Base-by-base conservation (phyloP, 176 grass and related monocot genomes). In the Neostapfia colusana region DNA sequence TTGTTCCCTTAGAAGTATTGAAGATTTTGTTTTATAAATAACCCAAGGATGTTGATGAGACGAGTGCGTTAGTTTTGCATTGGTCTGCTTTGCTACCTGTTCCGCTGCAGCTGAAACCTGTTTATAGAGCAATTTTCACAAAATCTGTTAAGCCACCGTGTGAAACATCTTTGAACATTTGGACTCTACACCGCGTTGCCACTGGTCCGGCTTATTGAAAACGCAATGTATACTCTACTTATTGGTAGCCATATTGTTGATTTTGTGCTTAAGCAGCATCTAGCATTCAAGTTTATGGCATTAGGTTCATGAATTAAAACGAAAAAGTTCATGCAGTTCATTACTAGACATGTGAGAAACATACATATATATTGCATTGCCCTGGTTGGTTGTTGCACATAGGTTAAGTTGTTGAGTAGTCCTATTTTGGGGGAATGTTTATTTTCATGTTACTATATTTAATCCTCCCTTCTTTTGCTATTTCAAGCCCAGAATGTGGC, bases 271-370 rank as follows among this genome's bases (percentile, higher is more conserved):
- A 62, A 62, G 59, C 25, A 55, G 0, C 8, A 44, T 35, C 68
- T 31, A 51, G 26, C n/a, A n/a, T n/a, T n/a, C n/a, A n/a, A n/a
- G n/a, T n/a, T n/a, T n/a, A n/a, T n/a, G n/a, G n/a, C n/a, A n/a
- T n/a, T n/a, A n/a, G n/a, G 44, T n/a, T 28, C 17, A n/a, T 69
- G 43, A 10, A 45, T 2, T 4, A 40, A 15, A n/a, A 16, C n/a
- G 26, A 8, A 21, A 67, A 69, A 31, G 10, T 38, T 10, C 7
- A 38, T 35, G 2, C 53, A 14, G 6, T 80, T 45, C 4, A 21
- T 40, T 43, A 59, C 16, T 73, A 45, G 18, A 44, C 80, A 54
- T 42, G 25, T 40, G n/a, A 65, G 68, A 41, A 15, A 42, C 67
- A 3, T 26, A 62, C 6, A 28, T 43, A 27, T 40, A n/a, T n/a